These are phyloP conservation scores for Rubia yunnanensis DNA, from an alignment of 257 asterid species.

Conservation along the genomic window DNA sequence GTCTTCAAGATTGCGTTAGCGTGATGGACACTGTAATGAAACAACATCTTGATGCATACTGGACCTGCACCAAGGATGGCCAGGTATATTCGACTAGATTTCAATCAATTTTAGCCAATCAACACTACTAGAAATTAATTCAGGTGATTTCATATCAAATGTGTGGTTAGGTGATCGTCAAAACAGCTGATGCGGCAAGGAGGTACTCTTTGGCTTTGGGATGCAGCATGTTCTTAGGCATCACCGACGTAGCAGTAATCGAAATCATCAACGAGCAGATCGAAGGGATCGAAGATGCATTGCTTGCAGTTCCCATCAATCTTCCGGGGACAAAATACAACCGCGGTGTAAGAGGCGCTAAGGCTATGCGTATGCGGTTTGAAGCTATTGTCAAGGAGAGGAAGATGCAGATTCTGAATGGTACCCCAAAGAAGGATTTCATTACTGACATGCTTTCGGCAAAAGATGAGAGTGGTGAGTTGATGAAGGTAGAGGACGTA, in stretches of 20 bases:
- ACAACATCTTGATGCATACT: not conserved
- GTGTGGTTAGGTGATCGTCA: not conserved
- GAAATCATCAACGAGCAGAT: not conserved
- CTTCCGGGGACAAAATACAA: constrained; percentile 1
- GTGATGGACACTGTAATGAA: not conserved
- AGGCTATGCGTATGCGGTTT: constrained; percentile 1
- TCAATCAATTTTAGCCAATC: too few relatives aligned
- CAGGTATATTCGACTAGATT: too few relatives aligned
- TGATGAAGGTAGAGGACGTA: constrained; percentile 5
- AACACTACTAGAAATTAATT: too few relatives aligned
- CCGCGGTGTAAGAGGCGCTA: constrained; percentile 8
- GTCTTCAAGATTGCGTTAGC: not conserved
- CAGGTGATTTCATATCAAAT: too few relatives aligned
- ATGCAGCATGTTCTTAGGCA: not conserved
- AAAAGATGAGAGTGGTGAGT: constrained; percentile 10
- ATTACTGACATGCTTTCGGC: constrained; percentile 8
- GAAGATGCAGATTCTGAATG: not conserved
- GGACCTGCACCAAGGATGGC: not conserved
- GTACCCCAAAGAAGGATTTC: not conserved
- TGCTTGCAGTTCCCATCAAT: constrained; percentile 3
- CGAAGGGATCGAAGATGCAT: not conserved
- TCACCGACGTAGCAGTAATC: not conserved
- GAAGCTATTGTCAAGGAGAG: constrained; percentile 7
- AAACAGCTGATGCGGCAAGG: not conserved
- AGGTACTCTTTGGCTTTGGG: not conserved